A percentile compares a stretch with the other conserved stretches of the same genome.
phyloP scores from a whole-genome alignment of 2,329 filamentous ascomycete genomes.

The Aspergillus glaucus region DNA sequence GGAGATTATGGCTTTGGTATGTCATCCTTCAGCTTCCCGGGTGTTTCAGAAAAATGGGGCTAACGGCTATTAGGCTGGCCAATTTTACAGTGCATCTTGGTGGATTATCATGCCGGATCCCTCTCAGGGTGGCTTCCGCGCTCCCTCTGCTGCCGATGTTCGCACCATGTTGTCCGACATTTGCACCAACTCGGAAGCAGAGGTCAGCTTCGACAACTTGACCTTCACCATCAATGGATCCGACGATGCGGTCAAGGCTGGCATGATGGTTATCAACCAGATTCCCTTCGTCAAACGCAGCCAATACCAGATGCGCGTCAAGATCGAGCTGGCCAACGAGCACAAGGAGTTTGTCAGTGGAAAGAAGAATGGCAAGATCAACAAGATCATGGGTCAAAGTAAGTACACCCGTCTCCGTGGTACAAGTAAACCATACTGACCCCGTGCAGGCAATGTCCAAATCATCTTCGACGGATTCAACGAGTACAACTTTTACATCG shows the following conservation, averaged over 20 bases:
- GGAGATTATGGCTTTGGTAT: conserved; percentile 88
- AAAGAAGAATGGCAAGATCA: conserved; percentile 99
- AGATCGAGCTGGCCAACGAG: conserved; percentile 97
- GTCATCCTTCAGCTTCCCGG: conserved; percentile 23
- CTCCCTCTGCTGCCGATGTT: conserved; percentile 62
- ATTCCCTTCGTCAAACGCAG: conserved; percentile 81
- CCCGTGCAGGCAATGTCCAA: conserved; percentile 70
- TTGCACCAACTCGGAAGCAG: conserved; percentile 90
- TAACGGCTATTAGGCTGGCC: conserved; percentile 61
- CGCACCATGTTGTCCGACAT: conserved; percentile 91
- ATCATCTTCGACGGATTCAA: conserved; percentile 99
- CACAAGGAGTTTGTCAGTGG: conserved; percentile 99
- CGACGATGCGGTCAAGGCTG: conserved; percentile 91
- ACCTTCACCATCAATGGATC: conserved; percentile 92
- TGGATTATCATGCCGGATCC: conserved; percentile 77
- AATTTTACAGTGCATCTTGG: conserved; percentile 97
- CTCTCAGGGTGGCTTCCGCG: conserved; percentile 52
- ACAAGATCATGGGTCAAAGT: conserved; percentile 99
- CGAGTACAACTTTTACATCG: conserved; percentile 99
- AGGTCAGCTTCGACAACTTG: conserved; percentile 89
- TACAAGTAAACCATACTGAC: conserved; percentile 4
- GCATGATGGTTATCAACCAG: conserved; percentile 88
- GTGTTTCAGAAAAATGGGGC: conserved; percentile 1
- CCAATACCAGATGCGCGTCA: conserved; percentile 90
- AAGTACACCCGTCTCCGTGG: conserved; percentile 22